Base-by-base conservation (phyloP, 2,329 filamentous ascomycete genomes). In the Paecilomyces sp. region DNA sequence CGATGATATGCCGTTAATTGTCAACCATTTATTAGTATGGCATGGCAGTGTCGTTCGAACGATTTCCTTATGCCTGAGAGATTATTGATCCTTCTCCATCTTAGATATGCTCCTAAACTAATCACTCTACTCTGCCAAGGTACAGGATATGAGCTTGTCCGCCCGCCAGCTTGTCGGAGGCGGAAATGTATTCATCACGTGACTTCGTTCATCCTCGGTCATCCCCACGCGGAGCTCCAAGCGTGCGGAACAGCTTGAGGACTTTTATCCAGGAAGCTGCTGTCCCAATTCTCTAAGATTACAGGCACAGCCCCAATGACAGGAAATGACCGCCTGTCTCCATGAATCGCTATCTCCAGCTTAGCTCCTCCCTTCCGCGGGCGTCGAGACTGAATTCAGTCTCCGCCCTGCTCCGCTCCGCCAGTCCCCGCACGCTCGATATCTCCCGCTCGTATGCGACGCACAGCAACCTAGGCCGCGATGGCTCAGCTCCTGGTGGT, bases 361-460 rank as follows among this genome's bases (percentile, higher is more conserved):
- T 63, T 62, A 64, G 60, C 55, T 54, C 50, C 12, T 59, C 41
- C 59, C 58, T 53, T 53, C n/a, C 54, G 55, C 54, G 55, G 54
- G 30, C 47, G 31, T 28, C 31, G 9, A 57, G 51, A 30, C 51
- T 25, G 51, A 53, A 47, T 47, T 47, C 41, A 47, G 41, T 30
- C 51, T 53, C 51, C 51, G 51, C 51, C 54, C 30, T 33, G 24
- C 41, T 34, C 58, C 24, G 57, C 57, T 24, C 47, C 50, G 33
- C 56, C n/a, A 31, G 57, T 51, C 56, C 59, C 51, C 51, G 51
- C 51, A 30, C 28, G 51, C 22, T 53, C 24, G 51, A 53, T 3
- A 53, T 72, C 75, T 73, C 74, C 62, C 81, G 85, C 68, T 72
- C 75, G 56, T 88, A 88, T 76, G 83, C 87, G 61, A 87, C 85